A percentile compares a stretch with the other conserved stretches of the same genome.
Conservation (phyloP, 192 early-diverging fungal genomes). For the Fimicolochytrium jonesii region DNA sequence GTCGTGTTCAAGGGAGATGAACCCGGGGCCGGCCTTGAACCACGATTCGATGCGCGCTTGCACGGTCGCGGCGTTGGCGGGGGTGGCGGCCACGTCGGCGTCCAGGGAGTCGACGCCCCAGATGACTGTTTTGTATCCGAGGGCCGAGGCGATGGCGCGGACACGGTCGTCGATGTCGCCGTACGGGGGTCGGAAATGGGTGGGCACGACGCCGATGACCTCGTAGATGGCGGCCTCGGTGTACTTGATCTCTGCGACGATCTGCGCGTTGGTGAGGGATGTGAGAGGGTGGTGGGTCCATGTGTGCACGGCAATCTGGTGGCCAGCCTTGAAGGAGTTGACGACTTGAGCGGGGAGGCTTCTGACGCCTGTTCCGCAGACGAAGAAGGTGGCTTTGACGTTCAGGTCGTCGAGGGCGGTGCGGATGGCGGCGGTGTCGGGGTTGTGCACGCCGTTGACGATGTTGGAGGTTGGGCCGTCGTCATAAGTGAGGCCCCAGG, state of each 20-base stretch:
- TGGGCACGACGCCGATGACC: conserved; percentile 41
- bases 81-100: neutral
- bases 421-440: conserved; percentile 18
- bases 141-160: conserved; percentile 53
- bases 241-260: conserved; percentile 69
- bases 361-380: conserved; percentile 16
- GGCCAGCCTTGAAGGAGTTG: conserved; percentile 25
- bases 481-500: conserved; percentile 31
- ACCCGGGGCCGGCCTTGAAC: conserved; percentile 22
- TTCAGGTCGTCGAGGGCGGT: neutral
- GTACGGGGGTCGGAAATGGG: conserved; percentile 61
- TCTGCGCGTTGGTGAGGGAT: conserved; percentile 57
- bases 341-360: conserved; percentile 14
- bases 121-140: conserved; percentile 45
- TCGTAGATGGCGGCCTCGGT: conserved; percentile 49
- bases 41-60: conserved; percentile 1
- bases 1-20: conserved; percentile 44
- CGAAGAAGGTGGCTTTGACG: conserved; percentile 32
- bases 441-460: conserved; percentile 8
- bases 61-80: neutral
- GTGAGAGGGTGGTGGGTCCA: conserved; percentile 64
- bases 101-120: conserved; percentile 38
- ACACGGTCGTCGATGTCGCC: conserved; percentile 74
- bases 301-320: conserved; percentile 39
- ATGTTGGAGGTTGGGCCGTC: conserved; percentile 20